These are phyloP conservation scores for Dispira simplex DNA, from an alignment of 192 early-diverging fungal species.

Conservation along the genomic window DNA sequence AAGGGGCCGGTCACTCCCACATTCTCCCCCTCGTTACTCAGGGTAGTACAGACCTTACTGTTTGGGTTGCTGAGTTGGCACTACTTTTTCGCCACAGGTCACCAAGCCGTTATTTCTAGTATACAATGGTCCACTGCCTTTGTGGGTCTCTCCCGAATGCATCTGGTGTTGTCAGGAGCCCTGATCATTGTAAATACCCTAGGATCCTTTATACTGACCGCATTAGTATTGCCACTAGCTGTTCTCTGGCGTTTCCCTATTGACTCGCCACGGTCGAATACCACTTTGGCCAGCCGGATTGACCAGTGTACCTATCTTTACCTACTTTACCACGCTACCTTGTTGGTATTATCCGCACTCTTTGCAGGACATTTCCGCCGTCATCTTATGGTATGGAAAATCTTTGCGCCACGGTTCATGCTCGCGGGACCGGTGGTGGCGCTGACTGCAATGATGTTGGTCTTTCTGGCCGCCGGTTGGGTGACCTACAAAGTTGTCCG, in stretches of 20 bases:
- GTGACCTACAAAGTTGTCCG: not conserved
- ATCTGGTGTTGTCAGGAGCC: slow-evolving; percentile 45
- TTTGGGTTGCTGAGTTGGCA: slow-evolving; percentile 36
- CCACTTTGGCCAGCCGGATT: not conserved
- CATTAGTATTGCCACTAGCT: slow-evolving; percentile 36
- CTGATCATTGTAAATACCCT: slow-evolving; percentile 70
- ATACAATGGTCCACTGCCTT: slow-evolving; percentile 86
- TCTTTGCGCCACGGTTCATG: slow-evolving; percentile 87
- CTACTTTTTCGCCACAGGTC: slow-evolving; percentile 80
- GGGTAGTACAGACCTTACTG: slow-evolving; percentile 19
- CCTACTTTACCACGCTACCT: slow-evolving; percentile 28
- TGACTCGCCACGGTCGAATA: slow-evolving; percentile 9
- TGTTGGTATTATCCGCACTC: slow-evolving; percentile 28
- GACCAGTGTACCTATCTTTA: slow-evolving; percentile 15
- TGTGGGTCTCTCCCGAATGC: slow-evolving; percentile 62
- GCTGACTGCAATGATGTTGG: not conserved
- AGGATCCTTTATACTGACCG: slow-evolving; percentile 34
- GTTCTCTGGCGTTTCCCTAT: slow-evolving; percentile 38
- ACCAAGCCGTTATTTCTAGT: slow-evolving; percentile 79
- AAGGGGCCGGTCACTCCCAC: no score
- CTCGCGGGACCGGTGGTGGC: slow-evolving; percentile 15
- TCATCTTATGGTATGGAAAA: slow-evolving; percentile 96
- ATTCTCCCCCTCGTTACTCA: slow-evolving; percentile 13
- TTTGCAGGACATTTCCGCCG: slow-evolving; percentile 56
- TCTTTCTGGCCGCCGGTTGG: not conserved